phyloP scores from a whole-genome alignment of 2,329 filamentous ascomycete genomes.

The Aspergillus piperis region DNA sequence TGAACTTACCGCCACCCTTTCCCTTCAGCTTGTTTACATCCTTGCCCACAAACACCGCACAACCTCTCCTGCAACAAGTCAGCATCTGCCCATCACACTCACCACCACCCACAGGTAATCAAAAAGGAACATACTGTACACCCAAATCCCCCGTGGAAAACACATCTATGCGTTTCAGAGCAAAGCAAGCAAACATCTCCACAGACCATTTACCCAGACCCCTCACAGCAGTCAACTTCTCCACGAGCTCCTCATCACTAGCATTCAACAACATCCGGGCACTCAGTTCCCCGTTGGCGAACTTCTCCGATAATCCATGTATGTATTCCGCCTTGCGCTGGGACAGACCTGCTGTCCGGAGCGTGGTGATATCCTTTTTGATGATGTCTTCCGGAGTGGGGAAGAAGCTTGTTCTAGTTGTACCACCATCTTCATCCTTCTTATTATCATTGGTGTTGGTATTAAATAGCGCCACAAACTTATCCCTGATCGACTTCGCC shows the following conservation, averaged over 20 bases:
- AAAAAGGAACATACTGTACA: constrained; percentile 64
- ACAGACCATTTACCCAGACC: constrained; percentile 89
- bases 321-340: constrained; percentile 97
- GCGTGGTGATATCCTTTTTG: constrained; percentile 60
- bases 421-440: constrained; percentile 11
- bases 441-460: constrained; percentile 30
- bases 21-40: constrained; percentile 82
- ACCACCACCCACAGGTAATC: background rate
- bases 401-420: constrained; percentile 51
- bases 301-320: constrained; percentile 79
- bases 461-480: constrained; percentile 75
- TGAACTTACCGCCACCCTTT: constrained; percentile 85
- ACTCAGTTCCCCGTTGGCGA: constrained; percentile 71
- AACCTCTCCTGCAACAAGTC: constrained; percentile 63
- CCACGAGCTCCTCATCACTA: constrained; percentile 81
- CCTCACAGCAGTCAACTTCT: constrained; percentile 78
- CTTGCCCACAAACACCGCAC: constrained; percentile 81
- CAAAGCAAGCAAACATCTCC: constrained; percentile 98
- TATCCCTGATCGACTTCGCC: constrained; percentile 82
- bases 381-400: constrained; percentile 76
- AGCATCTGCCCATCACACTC: constrained; percentile 15
- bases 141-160: constrained; percentile 91
- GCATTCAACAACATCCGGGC: constrained; percentile 75
- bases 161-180: constrained; percentile 90
- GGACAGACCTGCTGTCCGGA: constrained; percentile 85